Evolutionary conservation across 179 eudicot species (phyloP).

Genomic region (Silene vulgaris): DNA sequence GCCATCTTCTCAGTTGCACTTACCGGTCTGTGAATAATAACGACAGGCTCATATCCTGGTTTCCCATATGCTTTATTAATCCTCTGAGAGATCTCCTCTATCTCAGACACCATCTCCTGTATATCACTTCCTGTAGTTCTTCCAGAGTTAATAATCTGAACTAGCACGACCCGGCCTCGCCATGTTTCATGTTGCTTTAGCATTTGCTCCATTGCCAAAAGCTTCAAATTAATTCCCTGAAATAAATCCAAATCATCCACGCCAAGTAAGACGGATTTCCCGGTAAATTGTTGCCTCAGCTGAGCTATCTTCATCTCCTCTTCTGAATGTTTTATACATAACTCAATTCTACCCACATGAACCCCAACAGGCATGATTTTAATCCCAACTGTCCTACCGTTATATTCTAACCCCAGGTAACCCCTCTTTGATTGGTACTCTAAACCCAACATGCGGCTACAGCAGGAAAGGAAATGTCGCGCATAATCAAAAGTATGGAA

Average conservation of each 20-base stretch:
- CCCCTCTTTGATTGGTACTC: slow-evolving; percentile 85
- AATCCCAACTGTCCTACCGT: slow-evolving; percentile 76
- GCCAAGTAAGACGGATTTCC: slow-evolving; percentile 66
- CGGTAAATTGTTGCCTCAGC: slow-evolving; percentile 54
- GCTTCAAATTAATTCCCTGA: slow-evolving; percentile 71
- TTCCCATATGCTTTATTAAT: slow-evolving; percentile 50
- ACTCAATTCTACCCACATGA: slow-evolving; percentile 71
- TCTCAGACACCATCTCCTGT: slow-evolving; percentile 51
- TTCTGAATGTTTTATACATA: slow-evolving; percentile 49
- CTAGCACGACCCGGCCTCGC: slow-evolving; percentile 69
- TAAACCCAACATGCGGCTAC: slow-evolving; percentile 79
- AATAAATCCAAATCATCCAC: slow-evolving; percentile 79
- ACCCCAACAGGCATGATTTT: slow-evolving; percentile 88
- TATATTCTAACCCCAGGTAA: slow-evolving; percentile 68
- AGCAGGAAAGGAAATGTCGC: slow-evolving; percentile 78
- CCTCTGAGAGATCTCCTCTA: slow-evolving; percentile 52
- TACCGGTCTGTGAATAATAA: slow-evolving; percentile 44
- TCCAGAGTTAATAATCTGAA: slow-evolving; percentile 62
- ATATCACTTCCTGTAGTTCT: slow-evolving; percentile 47
- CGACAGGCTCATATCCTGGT: slow-evolving; percentile 67
- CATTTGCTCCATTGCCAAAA: slow-evolving; percentile 74
- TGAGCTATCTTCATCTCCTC: slow-evolving; percentile 50
- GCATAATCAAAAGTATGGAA: slow-evolving; percentile 91
- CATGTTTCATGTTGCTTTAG: slow-evolving; percentile 59
- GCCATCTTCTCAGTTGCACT: slow-evolving; percentile 53